Base-by-base conservation (phyloP, 345 rosid genomes). In the Lepidium aucheri region DNA sequence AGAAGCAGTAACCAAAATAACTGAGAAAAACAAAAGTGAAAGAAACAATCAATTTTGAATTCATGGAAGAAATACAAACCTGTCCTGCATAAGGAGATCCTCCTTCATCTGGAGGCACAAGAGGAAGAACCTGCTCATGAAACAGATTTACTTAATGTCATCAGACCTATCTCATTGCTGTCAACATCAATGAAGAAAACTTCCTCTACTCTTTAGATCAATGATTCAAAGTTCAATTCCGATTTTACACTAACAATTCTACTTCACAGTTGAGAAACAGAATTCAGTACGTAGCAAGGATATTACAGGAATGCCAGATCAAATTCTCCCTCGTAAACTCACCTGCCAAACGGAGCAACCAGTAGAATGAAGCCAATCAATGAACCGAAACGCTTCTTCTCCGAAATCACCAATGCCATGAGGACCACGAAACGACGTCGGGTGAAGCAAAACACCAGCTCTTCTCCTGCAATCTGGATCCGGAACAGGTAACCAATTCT, bases 301-400 rank as follows among this genome's bases (percentile, higher is more conserved):
- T 9, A 39, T 26, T 26, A 26, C 30, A 4, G 30, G 30, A 26
- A 26, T 26, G 30, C 30, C 30, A 26, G 30, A 26, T 6, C 6
- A 0, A 5, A 18, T 26, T 20, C 11, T 47, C 63, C 14, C 13
- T 62, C 34, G 3, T 9, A 26, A 41, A 30, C 32, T 14, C 15
- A 85, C 98, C 87, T 93, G 98, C 98, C 98, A 93, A 63, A 93
- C 76, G 47, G 96, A 90, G 79, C 94, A 88, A 18, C 97, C 94
- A 46, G 97, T 73, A 36, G 71, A 75, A 53, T 80, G 90, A 15
- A 93, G 92, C 98, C 98, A 93, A 61, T 93, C 97, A 47, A 93
- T 70, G 74, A 93, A 93, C 3, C 81, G 80, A 46, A 90, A 84
- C 18, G 87, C 86, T 60, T 88, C 85, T 24, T 78, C 83, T 1